Evolutionary conservation across 106 monocot species (phyloP), one percentile per base, ranked within the genome.

Genomic region (Dendrobium chrysotoxum): DNA sequence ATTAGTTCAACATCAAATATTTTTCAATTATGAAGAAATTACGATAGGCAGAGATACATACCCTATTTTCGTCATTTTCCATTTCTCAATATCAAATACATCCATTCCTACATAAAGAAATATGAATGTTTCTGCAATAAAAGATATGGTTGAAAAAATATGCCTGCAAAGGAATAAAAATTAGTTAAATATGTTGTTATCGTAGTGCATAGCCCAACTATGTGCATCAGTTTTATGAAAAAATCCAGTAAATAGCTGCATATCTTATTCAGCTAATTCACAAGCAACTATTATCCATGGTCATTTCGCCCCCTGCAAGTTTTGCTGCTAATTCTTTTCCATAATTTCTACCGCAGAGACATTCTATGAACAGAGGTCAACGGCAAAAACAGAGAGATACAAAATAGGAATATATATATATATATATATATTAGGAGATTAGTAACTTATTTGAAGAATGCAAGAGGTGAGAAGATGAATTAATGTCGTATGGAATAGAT

Each of bases 41-140:
- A 65, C n/a, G 7, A 25, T 65, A 25, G 25, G 10, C 7, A 23
- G 64, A 7, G 10, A 65, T 1, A 25, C 23, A 3, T 77, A 94
- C 94, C 94, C 88, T 66, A 79, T 83, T 44, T 89, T 72, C 16
- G 85, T 76, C 72, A 85, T 82, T 76, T 86, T 91, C 93, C 95
- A 96, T 76, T 93, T 93, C 53, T 91, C 88, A 68, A 89, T 86
- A 76, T 88, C 95, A 76, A 91, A 82, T 21, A 89, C 91, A 85
- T 92, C 93, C 93, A 93, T 93, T 74, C 95, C 91, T 45, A 92
- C 90, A 86, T 93, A 93, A 54, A 95, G 87, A 84, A 93, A 95
- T 46, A 93, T 92, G 81, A 91, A 88, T 21, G 83, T 89, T 78
- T 95, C 91, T 20, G 92, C 95, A 79, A 96, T 91, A 81, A 93